These are phyloP conservation scores for Crepidotus variabilis DNA, from an alignment of 768 basidiomycete species.

Conservation along the genomic window DNA sequence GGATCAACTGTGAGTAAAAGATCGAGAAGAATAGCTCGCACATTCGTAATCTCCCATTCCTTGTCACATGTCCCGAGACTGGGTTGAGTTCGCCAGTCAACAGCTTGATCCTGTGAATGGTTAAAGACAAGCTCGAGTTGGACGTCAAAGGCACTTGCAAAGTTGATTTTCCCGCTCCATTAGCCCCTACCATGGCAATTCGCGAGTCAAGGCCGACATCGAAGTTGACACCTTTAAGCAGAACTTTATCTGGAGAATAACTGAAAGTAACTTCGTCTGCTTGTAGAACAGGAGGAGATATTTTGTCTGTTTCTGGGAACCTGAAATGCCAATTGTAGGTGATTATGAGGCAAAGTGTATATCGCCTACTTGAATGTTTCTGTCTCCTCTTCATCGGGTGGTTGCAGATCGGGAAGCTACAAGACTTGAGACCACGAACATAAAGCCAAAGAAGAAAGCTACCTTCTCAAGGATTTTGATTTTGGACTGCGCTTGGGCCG, in stretches of 20 bases:
- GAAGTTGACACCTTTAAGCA: conserved; percentile 79
- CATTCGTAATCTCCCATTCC: conserved; percentile 91
- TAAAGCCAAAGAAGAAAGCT: background rate
- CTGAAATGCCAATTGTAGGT: conserved; percentile 28
- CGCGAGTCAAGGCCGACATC: conserved; percentile 94
- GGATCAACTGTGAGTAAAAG: background rate
- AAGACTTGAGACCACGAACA: conserved; percentile 2
- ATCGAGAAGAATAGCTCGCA: conserved; percentile 31
- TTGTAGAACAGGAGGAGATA: conserved; percentile 93
- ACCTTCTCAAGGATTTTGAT: conserved; percentile 79
- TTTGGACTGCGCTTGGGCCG: conserved; percentile 81
- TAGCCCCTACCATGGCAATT: conserved; percentile 92
- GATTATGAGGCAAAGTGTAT: background rate
- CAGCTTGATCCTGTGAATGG: conserved; percentile 72
- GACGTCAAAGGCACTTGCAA: conserved; percentile 43
- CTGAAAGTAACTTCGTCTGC: conserved; percentile 90
- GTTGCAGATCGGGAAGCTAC: conserved; percentile 87
- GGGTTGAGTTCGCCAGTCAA: conserved; percentile 82
- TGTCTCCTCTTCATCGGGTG: conserved; percentile 88
- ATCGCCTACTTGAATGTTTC: conserved; percentile 79
- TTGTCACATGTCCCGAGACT: conserved; percentile 72
- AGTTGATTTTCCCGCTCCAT: conserved; percentile 96
- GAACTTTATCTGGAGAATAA: conserved; percentile 70
- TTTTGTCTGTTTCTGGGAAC: conserved; percentile 96
- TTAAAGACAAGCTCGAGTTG: conserved; percentile 2